These are phyloP conservation scores for Peziza echinospora DNA, from an alignment of 495 filamentous ascomycete species.

Conservation along the genomic window DNA sequence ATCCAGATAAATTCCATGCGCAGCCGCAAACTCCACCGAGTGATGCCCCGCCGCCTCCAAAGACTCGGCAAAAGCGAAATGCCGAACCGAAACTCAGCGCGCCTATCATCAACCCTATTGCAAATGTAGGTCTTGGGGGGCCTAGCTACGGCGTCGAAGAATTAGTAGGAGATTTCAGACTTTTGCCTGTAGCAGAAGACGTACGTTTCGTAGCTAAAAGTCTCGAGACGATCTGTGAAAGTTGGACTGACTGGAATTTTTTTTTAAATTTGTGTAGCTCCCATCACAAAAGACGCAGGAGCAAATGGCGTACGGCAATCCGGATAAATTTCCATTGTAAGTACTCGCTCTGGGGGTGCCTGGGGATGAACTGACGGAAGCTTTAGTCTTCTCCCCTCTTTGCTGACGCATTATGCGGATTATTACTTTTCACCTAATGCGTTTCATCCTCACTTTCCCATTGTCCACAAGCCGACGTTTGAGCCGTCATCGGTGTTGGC, in stretches of 20 bases:
- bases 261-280: not conserved
- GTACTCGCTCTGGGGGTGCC: too few relatives aligned
- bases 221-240: too few relatives aligned
- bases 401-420: slow-evolving; percentile 14
- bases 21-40: not conserved
- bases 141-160: not conserved
- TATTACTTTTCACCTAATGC: slow-evolving; percentile 15
- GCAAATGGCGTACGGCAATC: slow-evolving; percentile 12
- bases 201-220: slow-evolving; percentile 7
- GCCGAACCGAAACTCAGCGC: not conserved
- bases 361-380: too few relatives aligned
- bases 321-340: slow-evolving; percentile 15
- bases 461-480: slow-evolving; percentile 16
- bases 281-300: not conserved
- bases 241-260: not conserved
- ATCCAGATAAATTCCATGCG: slow-evolving; percentile 5
- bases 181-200: slow-evolving; percentile 12
- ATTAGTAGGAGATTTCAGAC: not conserved
- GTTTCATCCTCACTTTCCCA: slow-evolving; percentile 14
- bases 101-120: not conserved
- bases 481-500: slow-evolving; percentile 12
- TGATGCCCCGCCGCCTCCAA: not conserved
- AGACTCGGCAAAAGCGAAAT: not conserved
- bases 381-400: slow-evolving; percentile 12
- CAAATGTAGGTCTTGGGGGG: not conserved